A percentile compares a stretch with the other conserved stretches of the same genome.
Conservation (phyloP, 352 stramenopile genomes). For the Saprolegnia parasitica region DNA sequence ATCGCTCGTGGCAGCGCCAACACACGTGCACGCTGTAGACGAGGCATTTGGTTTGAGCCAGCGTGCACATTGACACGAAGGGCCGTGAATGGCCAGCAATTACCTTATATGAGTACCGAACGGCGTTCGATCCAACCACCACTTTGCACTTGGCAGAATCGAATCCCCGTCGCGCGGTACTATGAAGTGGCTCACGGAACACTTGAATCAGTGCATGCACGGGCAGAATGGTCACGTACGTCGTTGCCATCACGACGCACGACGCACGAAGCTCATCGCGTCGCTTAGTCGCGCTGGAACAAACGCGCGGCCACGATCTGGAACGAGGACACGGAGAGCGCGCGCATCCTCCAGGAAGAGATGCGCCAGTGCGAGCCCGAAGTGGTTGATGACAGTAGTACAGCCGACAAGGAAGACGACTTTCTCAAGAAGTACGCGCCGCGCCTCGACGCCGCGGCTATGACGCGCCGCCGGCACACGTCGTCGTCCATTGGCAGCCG, state of each 20-base stretch:
- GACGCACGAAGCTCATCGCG: background rate
- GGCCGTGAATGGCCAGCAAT: background rate
- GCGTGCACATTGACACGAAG: background rate
- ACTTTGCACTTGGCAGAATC: background rate
- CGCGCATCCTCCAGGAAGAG: conserved; percentile 8
- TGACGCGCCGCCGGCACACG: background rate
- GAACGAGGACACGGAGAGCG: conserved; percentile 20
- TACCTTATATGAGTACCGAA: background rate
- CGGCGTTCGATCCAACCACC: background rate
- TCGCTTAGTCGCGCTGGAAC: conserved; percentile 15
- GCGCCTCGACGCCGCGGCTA: background rate
- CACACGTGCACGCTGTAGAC: too few relatives aligned
- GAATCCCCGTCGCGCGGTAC: background rate
- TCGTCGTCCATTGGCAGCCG: background rate
- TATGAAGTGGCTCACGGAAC: conserved; percentile 26
- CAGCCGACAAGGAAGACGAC: conserved; percentile 14
- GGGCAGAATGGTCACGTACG: conserved; percentile 24
- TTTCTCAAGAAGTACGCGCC: conserved; percentile 11
- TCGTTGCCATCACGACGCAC: background rate
- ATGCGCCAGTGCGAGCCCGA: background rate
- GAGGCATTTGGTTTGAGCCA: too few relatives aligned
- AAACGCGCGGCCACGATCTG: conserved; percentile 19
- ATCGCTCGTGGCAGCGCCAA: too few relatives aligned
- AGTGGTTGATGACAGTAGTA: conserved; percentile 1
- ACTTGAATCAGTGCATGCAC: conserved; percentile 17